These are phyloP conservation scores for Blastobotrys illinoisensis DNA, from an alignment of 1,139 yeast species.

Conservation along the genomic window DNA sequence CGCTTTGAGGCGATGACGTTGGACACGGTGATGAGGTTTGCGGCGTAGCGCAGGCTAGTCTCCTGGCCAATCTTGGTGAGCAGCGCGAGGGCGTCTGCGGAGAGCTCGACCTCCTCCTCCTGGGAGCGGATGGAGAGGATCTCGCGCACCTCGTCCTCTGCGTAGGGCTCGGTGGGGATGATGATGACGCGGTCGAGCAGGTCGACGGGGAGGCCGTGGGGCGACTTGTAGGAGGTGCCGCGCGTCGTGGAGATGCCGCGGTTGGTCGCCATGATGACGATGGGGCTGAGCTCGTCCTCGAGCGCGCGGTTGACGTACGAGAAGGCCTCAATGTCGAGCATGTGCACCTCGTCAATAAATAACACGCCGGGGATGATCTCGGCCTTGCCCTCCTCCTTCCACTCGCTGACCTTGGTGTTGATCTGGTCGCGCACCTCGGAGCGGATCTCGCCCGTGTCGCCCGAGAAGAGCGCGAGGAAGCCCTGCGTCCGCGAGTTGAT, in stretches of 20 bases:
- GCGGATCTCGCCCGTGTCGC: conserved; percentile 96
- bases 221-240: conserved; percentile 90
- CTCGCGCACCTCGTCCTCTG: conserved; percentile 75
- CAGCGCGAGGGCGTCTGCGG: conserved; percentile 78
- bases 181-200: conserved; percentile 90
- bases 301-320: conserved; percentile 93
- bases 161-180: conserved; percentile 75
- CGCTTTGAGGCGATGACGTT: conserved; percentile 81
- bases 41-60: conserved; percentile 87
- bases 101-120: conserved; percentile 90
- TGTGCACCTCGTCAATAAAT: conserved; percentile 97
- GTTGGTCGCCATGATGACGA: conserved; percentile 97
- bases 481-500: conserved; percentile 98
- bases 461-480: conserved; percentile 88
- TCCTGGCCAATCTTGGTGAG: conserved; percentile 91
- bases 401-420: conserved; percentile 93
- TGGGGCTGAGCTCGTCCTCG: conserved; percentile 95
- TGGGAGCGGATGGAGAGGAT: conserved; percentile 88
- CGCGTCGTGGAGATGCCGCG: conserved; percentile 89
- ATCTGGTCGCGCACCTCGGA: conserved; percentile 96
- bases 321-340: conserved; percentile 96
- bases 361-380: conserved; percentile 98
- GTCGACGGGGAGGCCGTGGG: conserved; percentile 95
- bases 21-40: conserved; percentile 85
- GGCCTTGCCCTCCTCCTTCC: conserved; percentile 99